Base-by-base conservation (phyloP, 2,329 filamentous ascomycete species). In the Fusarium xylarioides region DNA sequence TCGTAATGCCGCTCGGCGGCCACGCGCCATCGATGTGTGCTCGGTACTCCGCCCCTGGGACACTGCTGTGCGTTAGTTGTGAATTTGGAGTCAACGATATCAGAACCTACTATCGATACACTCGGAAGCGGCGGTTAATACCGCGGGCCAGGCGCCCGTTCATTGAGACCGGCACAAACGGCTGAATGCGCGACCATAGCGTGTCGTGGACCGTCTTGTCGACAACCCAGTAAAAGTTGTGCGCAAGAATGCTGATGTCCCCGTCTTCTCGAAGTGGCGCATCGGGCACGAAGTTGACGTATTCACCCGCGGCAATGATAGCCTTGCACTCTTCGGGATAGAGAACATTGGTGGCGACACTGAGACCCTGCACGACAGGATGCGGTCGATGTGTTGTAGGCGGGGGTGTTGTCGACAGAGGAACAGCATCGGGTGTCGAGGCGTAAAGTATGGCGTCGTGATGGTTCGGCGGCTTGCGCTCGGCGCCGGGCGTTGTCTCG, bases 181-280 rank as follows among this genome's bases (percentile, higher is more conserved):
- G 81, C 6, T 85, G 81, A 5, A 93, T 87, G 19, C 91, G 86
- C 1, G 82, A 80, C 91, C 91, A 93, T 3, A 93, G 83, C 19
- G 83, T 85, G 63, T 91, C 86, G 75, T 91, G 88, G 78, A 93
- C 92, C 0, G 85, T 83, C 28, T 85, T 83, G 73, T 93, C 91
- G 18, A 90, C 85, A 14, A 93, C 85, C 91, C 91, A 93, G 82
- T 93, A 93, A 74, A 93, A 92, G 79, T 93, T 93, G 82, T 93
- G 91, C 0, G 91, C 91, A 2, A 93, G 80, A 52, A 93, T 86
- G 75, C 90, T 92, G 30, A 86, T 85, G 59, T 92, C 90, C 21
- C 89, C 89, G 63, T 91, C 89, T n/a, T 90, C 88, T 5, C 90
- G 88, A 35, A 93, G 82, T 0, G 91, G 91, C 2, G 90, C 89